Conservation (phyloP, 2,329 filamentous ascomycete genomes). For the Aciculosporium take region DNA sequence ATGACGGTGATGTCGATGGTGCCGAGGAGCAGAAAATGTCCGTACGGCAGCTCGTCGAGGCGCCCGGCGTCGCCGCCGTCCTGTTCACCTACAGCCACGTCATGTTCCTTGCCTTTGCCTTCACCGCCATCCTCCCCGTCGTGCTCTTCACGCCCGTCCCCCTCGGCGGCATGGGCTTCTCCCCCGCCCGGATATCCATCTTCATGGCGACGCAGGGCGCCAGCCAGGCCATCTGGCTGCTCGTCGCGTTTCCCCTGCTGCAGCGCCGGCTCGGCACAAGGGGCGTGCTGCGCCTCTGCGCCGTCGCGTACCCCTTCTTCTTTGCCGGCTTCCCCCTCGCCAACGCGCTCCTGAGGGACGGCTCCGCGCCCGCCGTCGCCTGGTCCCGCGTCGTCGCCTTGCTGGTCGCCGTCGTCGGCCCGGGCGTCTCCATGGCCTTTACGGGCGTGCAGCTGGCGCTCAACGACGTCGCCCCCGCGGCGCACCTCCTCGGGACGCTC, state of each 20-base stretch:
- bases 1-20: background rate
- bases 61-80: conserved; percentile 51
- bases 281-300: no score
- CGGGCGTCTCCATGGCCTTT: conserved; percentile 53
- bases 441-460: conserved; percentile 59
- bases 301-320: no score
- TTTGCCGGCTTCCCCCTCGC: no score
- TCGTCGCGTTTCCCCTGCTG: no score
- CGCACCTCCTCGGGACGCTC: conserved; percentile 52
- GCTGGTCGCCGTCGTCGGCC: conserved; percentile 35
- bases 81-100: conserved; percentile 51
- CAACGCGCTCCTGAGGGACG: conserved; percentile 28
- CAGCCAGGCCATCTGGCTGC: no score
- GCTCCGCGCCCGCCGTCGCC: conserved; percentile 19
- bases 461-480: conserved; percentile 58
- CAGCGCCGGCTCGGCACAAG: no score
- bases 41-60: conserved; percentile 34
- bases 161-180: conserved; percentile 53
- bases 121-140: conserved; percentile 56
- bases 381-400: conserved; percentile 41
- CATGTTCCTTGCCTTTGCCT: conserved; percentile 55
- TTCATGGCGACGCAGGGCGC: conserved; percentile 52
- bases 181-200: conserved; percentile 46
- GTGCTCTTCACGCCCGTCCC: conserved; percentile 50
- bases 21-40: no score